Base-by-base conservation (phyloP, 176 grass and related monocot species). In the Avena atlantica region DNA sequence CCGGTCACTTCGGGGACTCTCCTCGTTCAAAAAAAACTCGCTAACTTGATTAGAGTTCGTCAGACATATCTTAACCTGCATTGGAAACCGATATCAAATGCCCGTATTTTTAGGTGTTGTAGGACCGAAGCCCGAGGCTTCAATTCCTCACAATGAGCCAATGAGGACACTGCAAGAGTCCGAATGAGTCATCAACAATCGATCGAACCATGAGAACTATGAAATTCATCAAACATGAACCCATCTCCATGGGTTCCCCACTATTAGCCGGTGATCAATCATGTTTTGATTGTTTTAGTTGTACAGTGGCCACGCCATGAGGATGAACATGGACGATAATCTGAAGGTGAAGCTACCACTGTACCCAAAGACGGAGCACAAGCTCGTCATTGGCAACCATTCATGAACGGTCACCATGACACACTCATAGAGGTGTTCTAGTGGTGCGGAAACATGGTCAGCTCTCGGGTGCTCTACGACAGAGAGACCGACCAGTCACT, bases 81-180 rank as follows among this genome's bases (percentile, higher is more conserved):
- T 66, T 13, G 63, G 6, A 44, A 8, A 13, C 27, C 0, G 3
- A 42, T 12, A 16, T 56, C 15, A 6, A 31, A 20, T 21, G 50
- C 19, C 52, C 19, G 8, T 34, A 34, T 34, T n/a, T 9, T 63
- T 70, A 98, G 96, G 96, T 98, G 63, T 76, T 98, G 6, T 98
- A 98, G 31, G 93, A 98, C 72, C 89, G 96, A 60, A 98, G 96
- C 82, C 85, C 31, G 96, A 87, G 96, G 96, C 20, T 98, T 98
- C 65, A 93, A 93, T 98, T 96, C 87, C 93, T 98, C 50, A 96
- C 97, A 29, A 98, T 98, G 93, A 96, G 82, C 90, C 31, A 34
- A 34, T 34, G 31, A 34, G 31, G 2, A 83, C 89, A 1, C 23
- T 91, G 6, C 87, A 93, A 36, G 97, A 98, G 70, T 98, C 93